These are phyloP conservation scores for Uronychia binucleata DNA, from an alignment of 73 alveolate species.

Conservation along the genomic window DNA sequence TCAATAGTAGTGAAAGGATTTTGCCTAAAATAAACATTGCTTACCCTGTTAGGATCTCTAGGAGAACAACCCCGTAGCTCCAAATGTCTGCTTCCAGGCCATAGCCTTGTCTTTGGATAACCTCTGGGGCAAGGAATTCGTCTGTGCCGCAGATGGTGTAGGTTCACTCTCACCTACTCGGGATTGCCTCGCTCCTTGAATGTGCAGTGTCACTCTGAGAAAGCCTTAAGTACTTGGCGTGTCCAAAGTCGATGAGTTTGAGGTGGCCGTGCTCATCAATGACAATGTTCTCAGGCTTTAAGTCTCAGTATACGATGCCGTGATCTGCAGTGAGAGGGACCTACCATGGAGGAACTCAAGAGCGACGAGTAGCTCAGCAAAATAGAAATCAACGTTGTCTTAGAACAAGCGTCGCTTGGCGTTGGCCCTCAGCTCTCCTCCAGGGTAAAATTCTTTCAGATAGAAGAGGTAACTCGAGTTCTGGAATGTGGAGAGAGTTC, in stretches of 20 bases:
- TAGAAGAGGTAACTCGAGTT: not conserved
- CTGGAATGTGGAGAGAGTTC: not conserved
- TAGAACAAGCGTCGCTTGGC: not conserved
- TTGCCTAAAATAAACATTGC: not conserved
- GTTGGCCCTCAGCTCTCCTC: not conserved
- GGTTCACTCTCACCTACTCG: not conserved
- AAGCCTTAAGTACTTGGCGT: not conserved
- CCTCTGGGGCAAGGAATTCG: constrained; percentile 90
- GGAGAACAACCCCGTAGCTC: constrained; percentile 90
- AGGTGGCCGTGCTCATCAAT: not conserved
- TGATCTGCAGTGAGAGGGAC: not conserved
- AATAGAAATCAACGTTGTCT: not conserved
- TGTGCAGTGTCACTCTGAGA: no score
- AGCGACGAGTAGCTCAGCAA: not conserved
- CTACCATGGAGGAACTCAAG: not conserved
- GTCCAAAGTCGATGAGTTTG: not conserved
- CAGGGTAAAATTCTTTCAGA: not conserved
- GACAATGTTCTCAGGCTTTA: not conserved
- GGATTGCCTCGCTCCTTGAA: no score
- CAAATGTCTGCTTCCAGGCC: constrained; percentile 85
- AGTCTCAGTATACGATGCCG: not conserved
- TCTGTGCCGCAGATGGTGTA: constrained; percentile 77
- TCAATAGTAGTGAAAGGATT: not conserved
- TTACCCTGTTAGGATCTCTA: constrained; percentile 82
- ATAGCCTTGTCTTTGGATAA: constrained; percentile 75